Evolutionary conservation across 768 basidiomycete species (phyloP).

Genomic region (Xerocomus potaroensis): DNA sequence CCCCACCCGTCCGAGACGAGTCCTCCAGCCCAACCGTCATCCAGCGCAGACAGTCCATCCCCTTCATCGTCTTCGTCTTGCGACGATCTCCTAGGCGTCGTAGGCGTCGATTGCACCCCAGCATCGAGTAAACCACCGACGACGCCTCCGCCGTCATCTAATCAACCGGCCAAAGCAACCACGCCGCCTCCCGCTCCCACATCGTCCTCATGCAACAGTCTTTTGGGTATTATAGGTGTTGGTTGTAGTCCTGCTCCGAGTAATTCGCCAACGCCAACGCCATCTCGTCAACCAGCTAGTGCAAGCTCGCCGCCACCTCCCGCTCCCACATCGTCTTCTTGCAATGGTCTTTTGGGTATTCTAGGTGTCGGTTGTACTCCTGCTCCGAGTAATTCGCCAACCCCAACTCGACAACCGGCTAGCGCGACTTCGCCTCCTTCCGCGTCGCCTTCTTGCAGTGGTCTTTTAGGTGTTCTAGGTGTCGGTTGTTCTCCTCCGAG

Average conservation of each 20-base stretch:
- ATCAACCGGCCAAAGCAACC: not conserved
- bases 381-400: not conserved
- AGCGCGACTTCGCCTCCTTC: not conserved
- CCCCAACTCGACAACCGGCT: not conserved
- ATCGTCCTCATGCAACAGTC: slow-evolving; percentile 1
- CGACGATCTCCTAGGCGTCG: slow-evolving; percentile 9
- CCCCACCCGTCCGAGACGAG: no score
- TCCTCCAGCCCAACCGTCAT: no score
- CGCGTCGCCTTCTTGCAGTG: slow-evolving; percentile 1
- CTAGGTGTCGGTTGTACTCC: slow-evolving; percentile 9
- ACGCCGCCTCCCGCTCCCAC: not conserved
- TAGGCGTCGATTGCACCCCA: not conserved
- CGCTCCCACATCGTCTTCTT: slow-evolving; percentile 1
- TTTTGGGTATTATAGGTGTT: slow-evolving; percentile 11
- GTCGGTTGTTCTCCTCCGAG: slow-evolving; percentile 6
- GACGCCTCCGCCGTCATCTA: not conserved
- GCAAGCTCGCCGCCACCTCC: not conserved
- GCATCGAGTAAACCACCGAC: not conserved
- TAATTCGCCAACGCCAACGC: not conserved
- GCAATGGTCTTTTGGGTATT: slow-evolving; percentile 7
- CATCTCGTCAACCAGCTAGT: not conserved
- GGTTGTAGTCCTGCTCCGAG: slow-evolving; percentile 2
- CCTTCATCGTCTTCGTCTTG: not conserved
- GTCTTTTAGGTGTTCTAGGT: slow-evolving; percentile 8
- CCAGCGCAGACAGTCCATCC: no score